These are phyloP conservation scores for Fusarium tupiense DNA, from an alignment of 2,329 filamentous ascomycete genomes.

Conservation along the genomic window DNA sequence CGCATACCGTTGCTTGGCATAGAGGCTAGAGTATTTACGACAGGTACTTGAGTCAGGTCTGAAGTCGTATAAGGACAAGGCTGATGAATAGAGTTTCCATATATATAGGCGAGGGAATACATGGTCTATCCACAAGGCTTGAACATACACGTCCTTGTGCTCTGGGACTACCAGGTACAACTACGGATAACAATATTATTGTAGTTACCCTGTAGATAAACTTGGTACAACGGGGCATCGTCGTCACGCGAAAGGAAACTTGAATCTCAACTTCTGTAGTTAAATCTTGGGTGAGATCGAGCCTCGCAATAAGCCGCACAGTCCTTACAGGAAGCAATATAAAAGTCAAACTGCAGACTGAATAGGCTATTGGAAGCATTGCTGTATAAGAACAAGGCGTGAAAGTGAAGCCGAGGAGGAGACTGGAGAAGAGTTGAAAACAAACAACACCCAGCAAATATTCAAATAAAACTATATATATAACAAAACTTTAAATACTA, in stretches of 20 bases:
- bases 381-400: neutral
- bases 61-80: neutral
- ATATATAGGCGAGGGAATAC: neutral
- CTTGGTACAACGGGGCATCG: too few relatives aligned
- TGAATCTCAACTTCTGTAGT: neutral
- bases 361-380: neutral
- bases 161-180: neutral
- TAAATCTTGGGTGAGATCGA: neutral
- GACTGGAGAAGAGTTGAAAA: neutral
- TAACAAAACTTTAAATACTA: accelerated
- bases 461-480: neutral
- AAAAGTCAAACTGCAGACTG: neutral
- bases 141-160: neutral
- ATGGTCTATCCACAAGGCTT: neutral
- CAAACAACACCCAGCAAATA: neutral
- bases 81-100: neutral
- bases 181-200: neutral
- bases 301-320: neutral
- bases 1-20: neutral
- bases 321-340: neutral
- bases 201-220: neutral
- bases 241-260: neutral
- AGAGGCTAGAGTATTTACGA: neutral
- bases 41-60: neutral
- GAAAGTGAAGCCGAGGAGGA: neutral